Evolutionary conservation across 257 asterid species (phyloP).

Genomic region (Striga asiatica): DNA sequence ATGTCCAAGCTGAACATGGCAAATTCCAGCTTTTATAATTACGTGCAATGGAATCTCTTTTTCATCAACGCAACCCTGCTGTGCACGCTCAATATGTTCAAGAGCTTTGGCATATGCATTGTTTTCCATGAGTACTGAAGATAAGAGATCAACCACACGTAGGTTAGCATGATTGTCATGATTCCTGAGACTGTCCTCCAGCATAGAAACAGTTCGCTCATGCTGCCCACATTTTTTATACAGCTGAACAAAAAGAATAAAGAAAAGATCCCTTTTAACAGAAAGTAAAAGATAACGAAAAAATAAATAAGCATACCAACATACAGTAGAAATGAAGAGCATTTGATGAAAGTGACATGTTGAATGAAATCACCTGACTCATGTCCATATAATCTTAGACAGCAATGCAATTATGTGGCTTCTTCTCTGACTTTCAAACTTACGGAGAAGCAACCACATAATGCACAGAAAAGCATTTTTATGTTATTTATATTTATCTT

Average conservation of each 20-base stretch:
- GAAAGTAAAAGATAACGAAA: neutral
- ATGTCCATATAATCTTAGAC: neutral
- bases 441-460: too few relatives aligned
- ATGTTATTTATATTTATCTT: too few relatives aligned
- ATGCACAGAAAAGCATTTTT: too few relatives aligned
- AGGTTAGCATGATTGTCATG: slow-evolving; percentile 32
- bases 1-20: slow-evolving; percentile 57
- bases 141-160: slow-evolving; percentile 47
- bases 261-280: neutral
- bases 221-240: slow-evolving; percentile 48
- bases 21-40: slow-evolving; percentile 60
- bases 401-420: neutral
- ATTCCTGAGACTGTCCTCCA: slow-evolving; percentile 44
- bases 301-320: neutral
- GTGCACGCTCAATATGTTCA: slow-evolving; percentile 45
- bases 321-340: neutral
- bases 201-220: slow-evolving; percentile 50
- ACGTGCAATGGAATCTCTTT: slow-evolving; percentile 44
- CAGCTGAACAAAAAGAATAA: slow-evolving; percentile 26
- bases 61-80: slow-evolving; percentile 27
- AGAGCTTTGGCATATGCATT: slow-evolving; percentile 49
- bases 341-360: slow-evolving; percentile 9
- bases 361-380: slow-evolving; percentile 1
- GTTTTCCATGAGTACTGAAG: slow-evolving; percentile 47
- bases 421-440: too few relatives aligned